These are phyloP conservation scores for Fusarium xyrophilum DNA, from an alignment of 2,329 filamentous ascomycete genomes.

Conservation along the genomic window DNA sequence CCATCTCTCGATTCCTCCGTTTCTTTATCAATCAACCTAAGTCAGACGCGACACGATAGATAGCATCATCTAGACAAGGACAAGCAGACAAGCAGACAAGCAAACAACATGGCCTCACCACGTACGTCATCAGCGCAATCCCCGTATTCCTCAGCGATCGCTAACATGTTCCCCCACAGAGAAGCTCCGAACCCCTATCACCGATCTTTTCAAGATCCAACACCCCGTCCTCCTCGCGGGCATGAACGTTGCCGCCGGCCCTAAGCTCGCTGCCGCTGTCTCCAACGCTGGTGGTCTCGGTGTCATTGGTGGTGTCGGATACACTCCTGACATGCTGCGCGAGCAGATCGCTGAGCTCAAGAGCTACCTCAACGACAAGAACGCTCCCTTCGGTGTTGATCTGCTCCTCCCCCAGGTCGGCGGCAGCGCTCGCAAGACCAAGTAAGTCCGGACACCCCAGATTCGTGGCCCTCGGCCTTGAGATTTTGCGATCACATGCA, in stretches of 20 bases:
- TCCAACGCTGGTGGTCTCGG: constrained; percentile 96
- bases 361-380: constrained; percentile 85
- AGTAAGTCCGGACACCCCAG: constrained; percentile 55
- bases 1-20: not conserved
- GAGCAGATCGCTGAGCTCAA: constrained; percentile 97
- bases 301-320: constrained; percentile 93
- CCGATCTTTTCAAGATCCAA: constrained; percentile 97
- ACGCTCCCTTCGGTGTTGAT: constrained; percentile 93
- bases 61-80: constrained; percentile 4
- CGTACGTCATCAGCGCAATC: constrained; percentile 64
- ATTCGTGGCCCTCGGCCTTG: not conserved
- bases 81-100: constrained; percentile 38
- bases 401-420: constrained; percentile 93
- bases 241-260: constrained; percentile 98
- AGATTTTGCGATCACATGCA: constrained; percentile 35
- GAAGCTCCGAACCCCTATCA: constrained; percentile 84
- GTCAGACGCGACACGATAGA: constrained; percentile 16
- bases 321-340: constrained; percentile 95
- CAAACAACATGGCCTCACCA: constrained; percentile 74
- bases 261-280: constrained; percentile 94
- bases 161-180: constrained; percentile 40
- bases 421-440: constrained; percentile 92
- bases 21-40: constrained; percentile 10
- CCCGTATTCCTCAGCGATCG: not conserved
- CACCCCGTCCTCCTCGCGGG: constrained; percentile 95